phyloP scores from a whole-genome alignment of 2,329 filamentous ascomycete genomes.

The Fusarium sacchari region DNA sequence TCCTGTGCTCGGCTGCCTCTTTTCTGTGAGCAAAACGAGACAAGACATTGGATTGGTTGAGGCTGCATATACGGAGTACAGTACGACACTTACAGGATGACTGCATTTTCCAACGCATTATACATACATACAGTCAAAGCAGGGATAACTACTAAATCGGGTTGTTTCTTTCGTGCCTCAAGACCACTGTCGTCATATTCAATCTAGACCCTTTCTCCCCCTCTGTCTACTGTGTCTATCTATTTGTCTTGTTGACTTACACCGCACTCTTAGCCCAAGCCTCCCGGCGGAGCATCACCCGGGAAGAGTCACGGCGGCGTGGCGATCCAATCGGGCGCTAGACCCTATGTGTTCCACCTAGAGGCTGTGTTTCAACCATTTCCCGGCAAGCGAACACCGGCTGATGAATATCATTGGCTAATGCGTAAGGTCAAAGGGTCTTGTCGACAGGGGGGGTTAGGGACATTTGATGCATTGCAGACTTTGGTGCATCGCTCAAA shows the following conservation, averaged over 20 bases:
- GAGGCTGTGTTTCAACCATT: slow-evolving; percentile 21
- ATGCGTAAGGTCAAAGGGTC: not conserved
- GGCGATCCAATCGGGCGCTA: slow-evolving; percentile 7
- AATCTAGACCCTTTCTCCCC: not conserved
- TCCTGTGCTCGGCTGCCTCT: slow-evolving; percentile 15
- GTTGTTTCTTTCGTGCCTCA: not conserved
- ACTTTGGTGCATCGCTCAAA: slow-evolving; percentile 17
- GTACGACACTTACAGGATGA: slow-evolving; percentile 19
- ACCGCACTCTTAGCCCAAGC: not conserved
- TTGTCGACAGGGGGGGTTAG: not conserved
- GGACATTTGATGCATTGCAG: not conserved
- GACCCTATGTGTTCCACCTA: not conserved
- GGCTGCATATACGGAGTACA: slow-evolving; percentile 3
- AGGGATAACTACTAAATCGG: not conserved
- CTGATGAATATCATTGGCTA: slow-evolving; percentile 1
- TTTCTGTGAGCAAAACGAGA: not conserved
- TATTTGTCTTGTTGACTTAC: not conserved
- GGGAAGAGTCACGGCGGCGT: slow-evolving; percentile 23
- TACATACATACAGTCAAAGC: not conserved
- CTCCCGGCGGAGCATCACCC: not conserved
- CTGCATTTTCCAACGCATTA: slow-evolving; percentile 8
- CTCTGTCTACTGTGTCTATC: not conserved
- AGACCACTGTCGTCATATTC: slow-evolving; percentile 8
- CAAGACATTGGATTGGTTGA: slow-evolving; percentile 7
- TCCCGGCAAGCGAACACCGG: not conserved